A percentile compares a stretch with the other conserved stretches of the same genome.
Evolutionary conservation across 495 filamentous ascomycete species (phyloP).

Genomic region (Trichoderma orchidacearum): DNA sequence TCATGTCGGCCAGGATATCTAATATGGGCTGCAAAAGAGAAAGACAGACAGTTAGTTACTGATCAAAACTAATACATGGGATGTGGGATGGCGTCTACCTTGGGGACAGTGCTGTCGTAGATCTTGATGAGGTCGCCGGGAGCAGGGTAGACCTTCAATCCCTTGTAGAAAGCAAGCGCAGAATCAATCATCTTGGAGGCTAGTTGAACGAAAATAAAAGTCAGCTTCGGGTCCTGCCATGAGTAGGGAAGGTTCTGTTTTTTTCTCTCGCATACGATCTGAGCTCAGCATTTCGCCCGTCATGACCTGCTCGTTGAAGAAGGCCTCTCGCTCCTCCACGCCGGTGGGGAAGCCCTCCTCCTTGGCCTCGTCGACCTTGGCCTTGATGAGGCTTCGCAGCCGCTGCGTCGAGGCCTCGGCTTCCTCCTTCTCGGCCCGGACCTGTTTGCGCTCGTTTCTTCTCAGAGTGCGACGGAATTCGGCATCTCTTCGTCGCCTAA

Average conservation of each 20-base stretch:
- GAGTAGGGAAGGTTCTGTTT: background rate
- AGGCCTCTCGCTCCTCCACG: constrained; percentile 65
- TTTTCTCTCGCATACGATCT: constrained; percentile 23
- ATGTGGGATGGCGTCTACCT: constrained; percentile 33
- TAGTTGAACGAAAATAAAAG: constrained; percentile 14
- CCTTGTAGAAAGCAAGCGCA: constrained; percentile 91
- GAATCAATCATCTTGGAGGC: constrained; percentile 66
- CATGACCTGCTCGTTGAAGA: constrained; percentile 92
- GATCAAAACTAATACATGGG: background rate
- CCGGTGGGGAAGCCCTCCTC: constrained; percentile 83
- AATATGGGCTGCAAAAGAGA: constrained; percentile 56
- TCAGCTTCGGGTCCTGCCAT: background rate
- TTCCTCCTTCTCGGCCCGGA: constrained; percentile 62
- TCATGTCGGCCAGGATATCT: constrained; percentile 94
- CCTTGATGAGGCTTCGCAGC: constrained; percentile 60
- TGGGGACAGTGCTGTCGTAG: constrained; percentile 95
- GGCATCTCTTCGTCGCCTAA: constrained; percentile 74
- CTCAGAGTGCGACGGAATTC: constrained; percentile 78
- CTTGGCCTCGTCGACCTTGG: constrained; percentile 60
- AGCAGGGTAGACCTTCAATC: constrained; percentile 93
- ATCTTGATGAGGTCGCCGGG: constrained; percentile 86
- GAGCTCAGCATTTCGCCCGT: constrained; percentile 62
- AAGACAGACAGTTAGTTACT: background rate
- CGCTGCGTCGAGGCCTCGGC: constrained; percentile 49
- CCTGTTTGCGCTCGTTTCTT: constrained; percentile 65